Evolutionary conservation across 139 green algal species (phyloP).

Genomic region (Limnomonas spitsbergensis): DNA sequence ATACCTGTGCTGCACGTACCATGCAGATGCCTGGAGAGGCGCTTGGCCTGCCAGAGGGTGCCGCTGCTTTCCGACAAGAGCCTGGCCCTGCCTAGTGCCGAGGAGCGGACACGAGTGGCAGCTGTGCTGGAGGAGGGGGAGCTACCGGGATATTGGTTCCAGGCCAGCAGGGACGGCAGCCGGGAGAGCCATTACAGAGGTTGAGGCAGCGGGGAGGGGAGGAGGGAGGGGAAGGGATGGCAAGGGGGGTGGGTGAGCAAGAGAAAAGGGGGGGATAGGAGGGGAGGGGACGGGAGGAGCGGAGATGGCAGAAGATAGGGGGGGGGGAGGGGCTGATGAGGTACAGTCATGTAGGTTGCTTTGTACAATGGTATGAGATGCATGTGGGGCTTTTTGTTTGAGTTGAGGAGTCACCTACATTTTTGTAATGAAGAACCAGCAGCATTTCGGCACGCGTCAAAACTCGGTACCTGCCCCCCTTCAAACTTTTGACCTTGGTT

Average conservation of each 20-base stretch:
- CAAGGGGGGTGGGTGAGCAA: not conserved
- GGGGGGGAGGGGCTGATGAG: too few species aligned
- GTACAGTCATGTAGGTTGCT: too few species aligned
- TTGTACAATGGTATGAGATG: too few species aligned
- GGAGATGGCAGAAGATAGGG: not conserved
- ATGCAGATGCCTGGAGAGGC: constrained; percentile 1
- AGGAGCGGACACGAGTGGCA: not conserved
- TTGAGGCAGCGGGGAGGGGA: not conserved
- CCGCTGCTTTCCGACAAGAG: not conserved
- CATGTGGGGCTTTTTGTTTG: too few species aligned
- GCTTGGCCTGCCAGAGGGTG: not conserved
- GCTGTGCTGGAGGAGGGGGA: constrained; percentile 3
- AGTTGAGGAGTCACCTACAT: too few species aligned
- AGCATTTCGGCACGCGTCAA: not conserved
- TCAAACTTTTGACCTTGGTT: too few species aligned
- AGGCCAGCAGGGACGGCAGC: constrained; percentile 69
- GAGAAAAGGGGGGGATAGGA: not conserved
- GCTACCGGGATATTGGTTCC: constrained; percentile 64
- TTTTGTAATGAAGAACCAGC: not conserved
- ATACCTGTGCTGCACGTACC: too few species aligned
- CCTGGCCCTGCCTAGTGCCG: not conserved
- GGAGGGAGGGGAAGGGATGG: not conserved
- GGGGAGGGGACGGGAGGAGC: too few species aligned
- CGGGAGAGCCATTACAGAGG: constrained; percentile 73
- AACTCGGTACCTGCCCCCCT: not conserved